Evolutionary conservation across 1,139 yeast species (phyloP).

Genomic region (Kluyveromyces marxianus): DNA sequence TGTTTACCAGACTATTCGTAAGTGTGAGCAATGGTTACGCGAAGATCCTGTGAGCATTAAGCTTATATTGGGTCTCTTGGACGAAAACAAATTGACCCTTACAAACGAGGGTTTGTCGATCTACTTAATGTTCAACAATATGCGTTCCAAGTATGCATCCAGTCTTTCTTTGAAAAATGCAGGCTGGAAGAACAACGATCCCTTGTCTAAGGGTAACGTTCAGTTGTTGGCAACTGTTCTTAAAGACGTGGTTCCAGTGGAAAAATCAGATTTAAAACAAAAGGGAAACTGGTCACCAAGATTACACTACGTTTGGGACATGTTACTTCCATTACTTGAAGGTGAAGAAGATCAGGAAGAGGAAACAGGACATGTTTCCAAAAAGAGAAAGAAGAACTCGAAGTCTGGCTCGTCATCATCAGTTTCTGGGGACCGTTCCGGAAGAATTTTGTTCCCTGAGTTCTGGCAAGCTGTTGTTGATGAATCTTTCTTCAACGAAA

Average conservation of each 20-base stretch:
- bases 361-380: conserved; percentile 27
- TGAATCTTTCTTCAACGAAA: conserved; percentile 66
- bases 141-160: conserved; percentile 24
- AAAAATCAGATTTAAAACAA: conserved; percentile 38
- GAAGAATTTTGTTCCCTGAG: conserved; percentile 44
- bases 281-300: conserved; percentile 73
- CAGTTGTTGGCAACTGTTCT: conserved; percentile 54
- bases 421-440: conserved; percentile 10
- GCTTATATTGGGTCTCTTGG: conserved; percentile 35
- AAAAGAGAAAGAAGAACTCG: conserved; percentile 31
- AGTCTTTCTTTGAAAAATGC: conserved; percentile 23
- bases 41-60: conserved; percentile 28
- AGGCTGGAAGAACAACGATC: conserved; percentile 66
- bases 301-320: conserved; percentile 77
- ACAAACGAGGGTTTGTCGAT: conserved; percentile 80
- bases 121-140: conserved; percentile 40
- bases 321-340: conserved; percentile 41
- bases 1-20: conserved; percentile 45
- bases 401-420: neutral
- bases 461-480: conserved; percentile 81
- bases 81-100: conserved; percentile 48
- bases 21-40: conserved; percentile 21
- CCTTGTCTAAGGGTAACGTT: conserved; percentile 62
- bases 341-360: conserved; percentile 13
- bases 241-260: conserved; percentile 44